A percentile compares a stretch with the other conserved stretches of the same genome.
These are phyloP conservation scores for Ophiosphaerella korrae DNA, from an alignment of 2,329 filamentous ascomycete species.

Conservation along the genomic window DNA sequence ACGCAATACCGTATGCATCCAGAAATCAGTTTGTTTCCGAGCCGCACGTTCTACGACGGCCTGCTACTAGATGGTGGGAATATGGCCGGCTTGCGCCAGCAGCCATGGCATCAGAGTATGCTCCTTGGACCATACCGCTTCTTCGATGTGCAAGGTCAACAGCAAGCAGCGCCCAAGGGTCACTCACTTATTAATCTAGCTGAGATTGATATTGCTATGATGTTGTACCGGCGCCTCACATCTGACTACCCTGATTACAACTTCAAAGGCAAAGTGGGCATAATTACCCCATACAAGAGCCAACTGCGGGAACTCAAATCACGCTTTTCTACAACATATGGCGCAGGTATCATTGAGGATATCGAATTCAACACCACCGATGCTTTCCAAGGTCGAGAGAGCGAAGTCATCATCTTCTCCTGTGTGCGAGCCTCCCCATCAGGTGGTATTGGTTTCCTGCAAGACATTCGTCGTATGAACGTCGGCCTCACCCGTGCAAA, in stretches of 20 bases:
- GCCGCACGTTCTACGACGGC: conserved; percentile 88
- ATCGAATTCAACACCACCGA: conserved; percentile 99
- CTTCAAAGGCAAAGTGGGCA: conserved; percentile 83
- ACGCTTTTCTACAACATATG: conserved; percentile 74
- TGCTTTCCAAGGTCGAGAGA: conserved; percentile 95
- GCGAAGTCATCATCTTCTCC: conserved; percentile 98
- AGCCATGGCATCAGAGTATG: conserved; percentile 83
- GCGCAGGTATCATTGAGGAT: conserved; percentile 72
- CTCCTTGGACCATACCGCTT: conserved; percentile 93
- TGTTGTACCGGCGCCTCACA: conserved; percentile 79
- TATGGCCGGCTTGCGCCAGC: conserved; percentile 76
- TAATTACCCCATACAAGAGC: conserved; percentile 98
- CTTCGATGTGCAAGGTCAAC: conserved; percentile 91
- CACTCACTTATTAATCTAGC: conserved; percentile 89
- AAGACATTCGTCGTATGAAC: conserved; percentile 98
- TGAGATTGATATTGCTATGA: conserved; percentile 84
- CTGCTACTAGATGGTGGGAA: conserved; percentile 81
- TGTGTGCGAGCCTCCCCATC: conserved; percentile 93
- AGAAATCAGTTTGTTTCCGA: conserved; percentile 90
- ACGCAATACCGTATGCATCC: conserved; percentile 99
- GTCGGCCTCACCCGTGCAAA: conserved; percentile 96
- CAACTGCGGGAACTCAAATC: conserved; percentile 81
- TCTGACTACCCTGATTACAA: conserved; percentile 72
- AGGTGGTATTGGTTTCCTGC: conserved; percentile 97
- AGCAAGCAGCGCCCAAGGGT: conserved; percentile 78